A percentile compares a stretch with the other conserved stretches of the same genome.
These are phyloP conservation scores for Xylariaceae sp. DNA, from an alignment of 2,329 filamentous ascomycete species.

Conservation along the genomic window DNA sequence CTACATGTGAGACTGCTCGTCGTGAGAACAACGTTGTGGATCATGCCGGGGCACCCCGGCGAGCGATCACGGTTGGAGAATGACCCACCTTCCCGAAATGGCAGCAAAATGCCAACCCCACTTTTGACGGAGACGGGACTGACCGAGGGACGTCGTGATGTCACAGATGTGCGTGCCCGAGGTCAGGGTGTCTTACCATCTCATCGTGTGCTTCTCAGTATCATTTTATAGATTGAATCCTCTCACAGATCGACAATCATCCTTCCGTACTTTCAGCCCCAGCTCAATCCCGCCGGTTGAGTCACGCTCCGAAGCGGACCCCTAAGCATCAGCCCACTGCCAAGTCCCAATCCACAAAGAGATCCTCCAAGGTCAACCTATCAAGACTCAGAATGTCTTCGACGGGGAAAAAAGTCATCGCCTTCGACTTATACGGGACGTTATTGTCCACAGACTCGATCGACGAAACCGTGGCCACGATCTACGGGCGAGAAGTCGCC, in stretches of 20 bases:
- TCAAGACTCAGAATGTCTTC: slow-evolving; percentile 9
- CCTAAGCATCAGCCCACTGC: neutral
- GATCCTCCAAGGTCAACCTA: neutral
- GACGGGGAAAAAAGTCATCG: slow-evolving; percentile 45
- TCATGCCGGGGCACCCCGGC: neutral
- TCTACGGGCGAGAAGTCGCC: slow-evolving; percentile 55
- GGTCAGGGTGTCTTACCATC: neutral
- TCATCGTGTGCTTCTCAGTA: neutral
- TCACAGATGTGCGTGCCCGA: neutral
- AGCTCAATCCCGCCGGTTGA: slow-evolving; percentile 13
- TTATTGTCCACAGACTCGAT: slow-evolving; percentile 68
- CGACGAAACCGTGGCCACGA: slow-evolving; percentile 48
- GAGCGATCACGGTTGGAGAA: neutral
- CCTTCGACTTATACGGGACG: slow-evolving; percentile 73
- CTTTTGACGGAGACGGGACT: neutral
- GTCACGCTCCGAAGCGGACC: slow-evolving; percentile 13
- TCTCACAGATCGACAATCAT: neutral
- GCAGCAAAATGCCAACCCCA: slow-evolving; percentile 13
- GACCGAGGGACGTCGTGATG: neutral
- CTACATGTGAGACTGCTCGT: neutral
- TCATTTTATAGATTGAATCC: neutral
- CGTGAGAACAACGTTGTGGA: neutral
- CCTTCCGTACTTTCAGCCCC: neutral
- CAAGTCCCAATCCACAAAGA: neutral
- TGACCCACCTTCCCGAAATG: slow-evolving; percentile 7